Evolutionary conservation across 2,329 filamentous ascomycete genomes (phyloP).

Genomic region (Pyrenophora teres): DNA sequence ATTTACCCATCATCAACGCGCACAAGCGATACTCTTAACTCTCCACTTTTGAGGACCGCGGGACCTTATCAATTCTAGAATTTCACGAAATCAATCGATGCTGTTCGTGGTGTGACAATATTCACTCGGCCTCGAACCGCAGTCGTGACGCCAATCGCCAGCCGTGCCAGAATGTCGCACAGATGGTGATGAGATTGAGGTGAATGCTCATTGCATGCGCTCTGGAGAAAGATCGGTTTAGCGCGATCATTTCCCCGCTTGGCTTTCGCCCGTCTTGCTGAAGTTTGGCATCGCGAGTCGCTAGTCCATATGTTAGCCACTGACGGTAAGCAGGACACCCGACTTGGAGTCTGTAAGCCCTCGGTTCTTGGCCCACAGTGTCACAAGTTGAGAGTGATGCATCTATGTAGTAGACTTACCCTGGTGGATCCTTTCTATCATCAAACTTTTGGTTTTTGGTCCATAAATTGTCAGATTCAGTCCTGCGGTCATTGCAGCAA

Average conservation of each 20-base stretch:
- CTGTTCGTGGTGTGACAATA: not conserved
- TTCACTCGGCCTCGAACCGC: not conserved
- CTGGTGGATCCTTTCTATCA: slow-evolving; percentile 43
- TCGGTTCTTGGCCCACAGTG: not conserved
- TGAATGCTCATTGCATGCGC: slow-evolving; percentile 53
- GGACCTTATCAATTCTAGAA: too few relatives aligned
- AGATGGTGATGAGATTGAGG: slow-evolving; percentile 49
- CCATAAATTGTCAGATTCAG: slow-evolving; percentile 48
- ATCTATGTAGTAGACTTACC: slow-evolving; percentile 20
- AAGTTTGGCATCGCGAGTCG: slow-evolving; percentile 20
- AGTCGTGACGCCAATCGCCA: slow-evolving; percentile 1
- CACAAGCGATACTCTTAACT: too few relatives aligned
- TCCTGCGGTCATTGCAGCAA: slow-evolving; percentile 38
- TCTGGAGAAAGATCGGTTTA: slow-evolving; percentile 44
- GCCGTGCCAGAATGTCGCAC: slow-evolving; percentile 35
- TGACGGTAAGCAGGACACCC: not conserved
- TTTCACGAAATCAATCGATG: too few relatives aligned
- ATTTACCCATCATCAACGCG: too few relatives aligned
- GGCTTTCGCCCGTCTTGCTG: not conserved
- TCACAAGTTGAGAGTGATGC: not conserved
- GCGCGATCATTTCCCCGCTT: slow-evolving; percentile 23
- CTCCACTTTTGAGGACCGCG: too few relatives aligned
- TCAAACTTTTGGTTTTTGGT: slow-evolving; percentile 40
- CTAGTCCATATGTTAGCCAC: slow-evolving; percentile 8
- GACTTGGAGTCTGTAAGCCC: not conserved